Evolutionary conservation across 1,139 yeast genomes (phyloP), one percentile per base, ranked within the genome.

Genomic region (Diutina siamensis): DNA sequence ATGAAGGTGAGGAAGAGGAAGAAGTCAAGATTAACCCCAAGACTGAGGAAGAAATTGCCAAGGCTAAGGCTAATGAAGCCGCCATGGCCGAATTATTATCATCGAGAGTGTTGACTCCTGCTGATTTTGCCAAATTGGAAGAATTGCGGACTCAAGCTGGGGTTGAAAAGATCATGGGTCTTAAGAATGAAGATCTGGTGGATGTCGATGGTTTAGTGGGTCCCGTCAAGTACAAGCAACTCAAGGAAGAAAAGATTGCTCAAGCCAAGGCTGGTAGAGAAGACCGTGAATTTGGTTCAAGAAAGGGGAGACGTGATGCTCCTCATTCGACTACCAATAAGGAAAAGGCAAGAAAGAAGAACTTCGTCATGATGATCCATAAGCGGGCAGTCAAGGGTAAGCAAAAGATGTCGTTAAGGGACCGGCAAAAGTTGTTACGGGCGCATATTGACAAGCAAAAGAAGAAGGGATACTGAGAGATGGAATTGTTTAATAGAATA

Each of bases 271-370:
- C 88, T 65, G 97, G 97, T 48, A 81, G 88, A 61, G 96, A 88
- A 58, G 98, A 81, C 50, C 78, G 97, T 60, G 95, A 84, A 48
- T 89, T 80, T 57, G 96, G 97, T 31, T 83, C 95, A 17, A 78
- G 81, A 60, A 83, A 79, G 67, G 95, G 95, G 56, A 80, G 79
- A 65, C 77, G 88, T 63, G 92, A 82, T 42, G 71, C 68, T 50
- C 75, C 81, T 33, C 95, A 83, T 59, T 85, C 96, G 40, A 89
- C 97, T 18, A 94, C 99, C 15, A 92, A 92, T 65, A 80, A 79
- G 65, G 97, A 94, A 64, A 92, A 92, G 78, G 94, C 89, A 19
- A 77, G 97, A 63, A 87, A 87, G 88, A 92, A 92, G 95, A 94
- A 92, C 67, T 92, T 88, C 61, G 92, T 94, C 61, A 92, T 92